Evolutionary conservation across 116 monocot species (phyloP), one percentile per base, ranked within the genome.

Genomic region (Cymodocea nodosa): DNA sequence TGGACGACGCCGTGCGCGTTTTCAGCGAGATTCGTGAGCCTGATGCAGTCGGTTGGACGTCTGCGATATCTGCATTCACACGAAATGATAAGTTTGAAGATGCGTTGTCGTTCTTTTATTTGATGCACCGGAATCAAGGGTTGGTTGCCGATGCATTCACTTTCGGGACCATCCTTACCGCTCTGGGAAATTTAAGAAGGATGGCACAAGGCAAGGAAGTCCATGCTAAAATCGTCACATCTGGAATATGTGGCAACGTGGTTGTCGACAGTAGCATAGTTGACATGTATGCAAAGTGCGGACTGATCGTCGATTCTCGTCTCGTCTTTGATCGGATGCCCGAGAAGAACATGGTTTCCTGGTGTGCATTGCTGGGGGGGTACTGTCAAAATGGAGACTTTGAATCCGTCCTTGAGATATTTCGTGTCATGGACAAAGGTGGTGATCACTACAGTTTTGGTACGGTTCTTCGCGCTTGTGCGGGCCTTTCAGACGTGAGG

Each of bases 231-330:
- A 60, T 67, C 13, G 5, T 77, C 23, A 52, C 66, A 23, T 60
- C 25, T 34, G 76, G 71, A 36, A 62, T 66, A n/a, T 2, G 22
- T 23, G 60, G 81, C 16, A 85, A 83, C 56, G 85, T 93, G 22
- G 75, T 93, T 2, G 93, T 79, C 0, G 83, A 72, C 56, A 88
- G 85, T 67, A 85, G 85, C 23, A 15, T 80, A 0, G 70, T 93
- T 5, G 93, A 93, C 61, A 85, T 87, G 93, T 93, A 88, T 24
- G 85, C 79, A 23, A 88, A 93, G 55, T 87, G 85, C 17, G 76
- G 73, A 19, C 10, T 76, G 0, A 50, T 87, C 13, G 62, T 50
- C 13, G 82, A 85, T 16, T 76, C 87, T 2, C 78, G 66, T 6
- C 66, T 35, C 55, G 87, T 92, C 11, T 87, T 92, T 19, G 92